Conservation (phyloP, 371 early-diverging fungal genomes). For the Rhizomucor miehei region DNA sequence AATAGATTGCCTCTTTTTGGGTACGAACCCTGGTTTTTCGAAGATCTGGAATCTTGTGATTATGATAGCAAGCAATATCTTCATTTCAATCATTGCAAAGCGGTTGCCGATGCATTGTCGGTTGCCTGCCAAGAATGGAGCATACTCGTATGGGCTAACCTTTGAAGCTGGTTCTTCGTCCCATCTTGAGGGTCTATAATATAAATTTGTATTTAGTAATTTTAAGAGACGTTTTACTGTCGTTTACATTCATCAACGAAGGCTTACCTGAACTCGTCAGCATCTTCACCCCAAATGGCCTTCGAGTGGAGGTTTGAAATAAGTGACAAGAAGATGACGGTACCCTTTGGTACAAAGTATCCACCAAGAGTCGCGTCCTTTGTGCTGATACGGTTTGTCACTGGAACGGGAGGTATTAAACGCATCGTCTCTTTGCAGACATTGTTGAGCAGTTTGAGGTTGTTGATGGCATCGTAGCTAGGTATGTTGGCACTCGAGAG, state of each 20-base stretch:
- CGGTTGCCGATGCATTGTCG: constrained; percentile 22
- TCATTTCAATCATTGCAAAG: constrained; percentile 27
- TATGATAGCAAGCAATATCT: constrained; percentile 21
- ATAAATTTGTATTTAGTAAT: no score
- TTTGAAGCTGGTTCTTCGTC: constrained; percentile 23
- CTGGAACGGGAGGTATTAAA: constrained; percentile 48
- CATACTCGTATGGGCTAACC: constrained; percentile 43
- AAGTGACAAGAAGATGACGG: constrained; percentile 36
- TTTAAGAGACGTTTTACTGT: no score
- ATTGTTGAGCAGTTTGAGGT: constrained; percentile 9
- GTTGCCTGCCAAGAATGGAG: constrained; percentile 59
- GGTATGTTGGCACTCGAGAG: not conserved
- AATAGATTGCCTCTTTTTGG: constrained; percentile 7
- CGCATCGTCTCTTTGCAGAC: constrained; percentile 44
- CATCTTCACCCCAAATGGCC: constrained; percentile 67
- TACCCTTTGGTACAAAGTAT: constrained; percentile 54
- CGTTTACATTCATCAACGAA: no score
- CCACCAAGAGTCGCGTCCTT: constrained; percentile 41
- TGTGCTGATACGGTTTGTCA: constrained; percentile 29
- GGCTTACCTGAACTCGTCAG: constrained; percentile 37
- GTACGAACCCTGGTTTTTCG: constrained; percentile 21
- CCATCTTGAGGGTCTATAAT: constrained; percentile 61
- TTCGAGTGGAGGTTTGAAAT: constrained; percentile 43
- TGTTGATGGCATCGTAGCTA: constrained; percentile 1
- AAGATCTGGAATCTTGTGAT: constrained; percentile 12